These are phyloP conservation scores for Ceratocystis lukuohia DNA, from an alignment of 2,329 filamentous ascomycete genomes.

Conservation along the genomic window DNA sequence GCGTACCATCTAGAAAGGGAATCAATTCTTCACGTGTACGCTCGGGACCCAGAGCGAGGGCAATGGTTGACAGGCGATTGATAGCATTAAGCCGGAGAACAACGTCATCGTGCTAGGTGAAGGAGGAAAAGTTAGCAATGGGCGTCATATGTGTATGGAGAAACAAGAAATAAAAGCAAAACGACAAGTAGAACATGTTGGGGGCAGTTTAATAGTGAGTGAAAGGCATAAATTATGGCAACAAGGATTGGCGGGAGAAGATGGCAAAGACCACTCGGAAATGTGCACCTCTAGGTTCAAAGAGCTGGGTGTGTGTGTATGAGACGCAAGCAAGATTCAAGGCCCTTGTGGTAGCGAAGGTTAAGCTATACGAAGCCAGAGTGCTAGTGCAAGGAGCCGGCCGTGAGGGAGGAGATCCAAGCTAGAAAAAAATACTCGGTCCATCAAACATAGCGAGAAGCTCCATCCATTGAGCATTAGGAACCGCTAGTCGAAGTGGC, in stretches of 20 bases:
- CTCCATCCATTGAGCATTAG: neutral
- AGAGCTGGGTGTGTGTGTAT: neutral
- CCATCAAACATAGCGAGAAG: neutral
- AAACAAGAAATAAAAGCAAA: neutral
- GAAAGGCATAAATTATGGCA: too few species aligned
- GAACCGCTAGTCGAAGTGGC: neutral
- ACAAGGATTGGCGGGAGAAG: neutral
- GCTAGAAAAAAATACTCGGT: neutral
- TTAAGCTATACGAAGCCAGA: neutral
- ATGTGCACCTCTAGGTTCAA: neutral
- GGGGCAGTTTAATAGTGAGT: too few species aligned
- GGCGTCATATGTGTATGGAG: neutral
- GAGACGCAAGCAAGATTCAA: neutral
- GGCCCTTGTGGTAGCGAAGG: too few species aligned
- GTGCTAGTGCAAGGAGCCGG: neutral
- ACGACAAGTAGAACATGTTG: neutral
- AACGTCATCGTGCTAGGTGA: slow-evolving; percentile 82
- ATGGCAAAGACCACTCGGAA: neutral
- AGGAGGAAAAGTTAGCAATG: neutral
- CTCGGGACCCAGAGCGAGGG: slow-evolving; percentile 86
- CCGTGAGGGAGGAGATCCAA: neutral
- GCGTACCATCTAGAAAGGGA: slow-evolving; percentile 92
- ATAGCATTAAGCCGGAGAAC: slow-evolving; percentile 96
- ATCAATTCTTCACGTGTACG: slow-evolving; percentile 97
- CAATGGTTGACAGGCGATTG: slow-evolving; percentile 94